Base-by-base conservation (phyloP, 768 basidiomycete genomes). In the Punctularia strigosozonata region DNA sequence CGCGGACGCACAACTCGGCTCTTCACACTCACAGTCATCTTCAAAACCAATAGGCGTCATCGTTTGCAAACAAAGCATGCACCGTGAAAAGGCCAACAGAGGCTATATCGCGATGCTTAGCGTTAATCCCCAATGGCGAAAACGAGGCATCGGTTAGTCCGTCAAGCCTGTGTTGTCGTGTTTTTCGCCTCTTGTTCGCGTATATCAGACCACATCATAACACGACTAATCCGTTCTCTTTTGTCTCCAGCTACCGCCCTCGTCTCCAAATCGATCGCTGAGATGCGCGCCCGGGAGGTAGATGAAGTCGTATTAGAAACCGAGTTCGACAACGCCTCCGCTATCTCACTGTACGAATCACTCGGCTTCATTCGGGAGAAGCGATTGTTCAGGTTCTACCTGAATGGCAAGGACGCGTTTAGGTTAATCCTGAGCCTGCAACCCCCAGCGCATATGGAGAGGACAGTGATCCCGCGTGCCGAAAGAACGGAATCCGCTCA, bases 61-160 rank as follows among this genome's bases (percentile, higher is more conserved):
- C 43, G 83, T 99, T 17, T 95, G 90, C 74, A 99, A 98, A 68
- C 94, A 95, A 61, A 90, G 90, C 50, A 68, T 74, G 56, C 95
- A 98, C 62, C 67, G 68, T 40, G 72, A 80, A 45, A 61, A 64
- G 26, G 64, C 75, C 7, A 87, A 90, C 55, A 63, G 95, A 54
- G 95, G 95, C 12, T 99, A 99, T 56, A 94, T 99, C 42, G 95
- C 92, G 25, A 98, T 98, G 95, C 74, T 98, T 40, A 89, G 87
- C 52, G 90, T 97, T 21, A 71, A 73, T 58, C 80, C 78, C 58
- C 60, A 66, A 26, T 95, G 79, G 74, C 69, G 94, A 25, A 84
- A 94, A 59, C 77, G 80, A 38, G 94, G 95, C 24, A 89, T 98
- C 55, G 89, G 90, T 90, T 57, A 56, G 83, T 71, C 41, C 2